Base-by-base conservation (phyloP, 2,329 filamentous ascomycete species). In the Aaosphaeria pasadenensis region DNA sequence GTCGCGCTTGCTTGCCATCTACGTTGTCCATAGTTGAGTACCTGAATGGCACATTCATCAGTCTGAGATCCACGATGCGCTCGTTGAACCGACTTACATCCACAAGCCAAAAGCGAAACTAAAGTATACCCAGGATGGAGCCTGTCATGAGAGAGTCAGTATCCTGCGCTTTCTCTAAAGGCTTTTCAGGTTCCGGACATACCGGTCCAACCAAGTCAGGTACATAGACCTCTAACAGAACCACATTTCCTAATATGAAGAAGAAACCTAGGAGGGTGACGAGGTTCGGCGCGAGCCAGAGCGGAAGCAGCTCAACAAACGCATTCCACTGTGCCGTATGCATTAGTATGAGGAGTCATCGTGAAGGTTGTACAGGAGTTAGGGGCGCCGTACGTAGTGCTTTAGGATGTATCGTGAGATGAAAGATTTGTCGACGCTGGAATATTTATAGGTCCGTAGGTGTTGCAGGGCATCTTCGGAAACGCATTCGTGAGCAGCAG, bases 11-110 rank as follows among this genome's bases (percentile, higher is more conserved):
- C 75, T 99, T 99, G 59, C 94, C 94, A 71, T 99, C 94, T 55
- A 97, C 87, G 71, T 99, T 99, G 77, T 99, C 94, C 87, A 99
- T 91, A 11, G 94, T 99, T 60, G 94, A 95, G 74, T 97, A 86
- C 70, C 78, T 79, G 46, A 7, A 42, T 11, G 42, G 13, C 5
- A 11, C 13, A 4, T 17, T 36, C 7, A 41, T 64, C 42, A 65
- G 60, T 51, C 44, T 35, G 42, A 9, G 6, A 11, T 36, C 24
- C 29, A 31, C 33, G 33, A 36, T 9, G 33, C 9, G 7, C 36
- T 4, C 17, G 7, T 24, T n/a, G 35, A 29, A 38, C 7, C 40
- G 42, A 6, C 69, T 61, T 54, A 95, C 89, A 95, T 94, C 87
- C 95, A 99, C 50, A 99, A 81, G 38, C 94, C 94, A 56, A 95